Conservation (phyloP, 2,329 filamentous ascomycete species). For the Anisogramma anomala region DNA sequence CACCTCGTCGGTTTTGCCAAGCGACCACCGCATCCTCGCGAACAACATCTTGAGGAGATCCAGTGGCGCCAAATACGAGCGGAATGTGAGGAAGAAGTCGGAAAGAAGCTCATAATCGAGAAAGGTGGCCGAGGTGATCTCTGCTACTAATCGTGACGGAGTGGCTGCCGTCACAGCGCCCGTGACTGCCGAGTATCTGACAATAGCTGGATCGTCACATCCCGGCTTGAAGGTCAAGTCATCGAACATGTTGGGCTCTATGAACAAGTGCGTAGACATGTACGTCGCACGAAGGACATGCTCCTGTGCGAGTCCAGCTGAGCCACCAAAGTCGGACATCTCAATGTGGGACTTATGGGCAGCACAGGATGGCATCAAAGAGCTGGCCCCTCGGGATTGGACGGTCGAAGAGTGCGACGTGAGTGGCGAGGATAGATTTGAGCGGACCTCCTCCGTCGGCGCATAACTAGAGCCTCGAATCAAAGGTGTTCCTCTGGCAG, state of each 20-base stretch:
- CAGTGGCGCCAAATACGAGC: slow-evolving; percentile 66
- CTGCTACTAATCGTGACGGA: slow-evolving; percentile 78
- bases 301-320: slow-evolving; percentile 30
- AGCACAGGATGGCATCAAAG: slow-evolving; percentile 26
- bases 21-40: slow-evolving; percentile 75
- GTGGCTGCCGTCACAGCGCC: slow-evolving; percentile 80
- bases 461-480: slow-evolving; percentile 73
- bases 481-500: slow-evolving; percentile 60
- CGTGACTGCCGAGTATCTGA: slow-evolving; percentile 62
- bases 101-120: slow-evolving; percentile 95
- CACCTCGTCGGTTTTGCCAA: slow-evolving; percentile 66
- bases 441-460: slow-evolving; percentile 59
- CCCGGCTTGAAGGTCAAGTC: slow-evolving; percentile 63
- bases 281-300: slow-evolving; percentile 33
- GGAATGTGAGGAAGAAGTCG: slow-evolving; percentile 94
- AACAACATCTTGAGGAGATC: slow-evolving; percentile 77
- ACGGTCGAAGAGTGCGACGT: slow-evolving; percentile 21
- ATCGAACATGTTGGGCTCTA: slow-evolving; percentile 73
- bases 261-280: slow-evolving; percentile 37
- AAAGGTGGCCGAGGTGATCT: slow-evolving; percentile 92
- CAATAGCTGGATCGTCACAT: slow-evolving; percentile 69
- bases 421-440: slow-evolving; percentile 43
- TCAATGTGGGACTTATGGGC: slow-evolving; percentile 22
- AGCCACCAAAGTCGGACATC: slow-evolving; percentile 22
- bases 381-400: slow-evolving; percentile 26